Evolutionary conservation across 2,329 filamentous ascomycete genomes (phyloP).

Genomic region (Tolypocladium amazonense): DNA sequence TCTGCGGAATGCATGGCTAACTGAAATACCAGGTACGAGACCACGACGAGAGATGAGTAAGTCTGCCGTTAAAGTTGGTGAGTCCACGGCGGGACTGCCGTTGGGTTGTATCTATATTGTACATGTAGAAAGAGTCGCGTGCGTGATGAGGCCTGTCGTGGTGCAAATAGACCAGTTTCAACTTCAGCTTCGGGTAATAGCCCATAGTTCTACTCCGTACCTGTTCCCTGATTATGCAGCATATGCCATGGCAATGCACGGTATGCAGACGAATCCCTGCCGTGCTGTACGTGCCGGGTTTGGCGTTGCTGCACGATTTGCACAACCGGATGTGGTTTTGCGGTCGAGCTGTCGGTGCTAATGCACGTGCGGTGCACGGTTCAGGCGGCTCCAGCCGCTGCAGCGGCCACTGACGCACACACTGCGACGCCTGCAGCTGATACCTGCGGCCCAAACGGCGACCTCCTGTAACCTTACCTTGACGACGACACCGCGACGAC

Average conservation of each 20-base stretch:
- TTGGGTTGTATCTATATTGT: conserved; percentile 3
- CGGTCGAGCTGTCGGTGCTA: background rate
- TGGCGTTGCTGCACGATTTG: background rate
- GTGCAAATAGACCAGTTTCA: background rate
- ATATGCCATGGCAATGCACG: background rate
- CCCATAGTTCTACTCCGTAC: background rate
- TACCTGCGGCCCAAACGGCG: conserved; percentile 8
- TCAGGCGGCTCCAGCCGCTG: conserved; percentile 13
- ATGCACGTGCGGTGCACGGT: conserved; percentile 2
- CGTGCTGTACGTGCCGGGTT: background rate
- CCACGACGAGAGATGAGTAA: conserved; percentile 40
- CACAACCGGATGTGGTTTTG: background rate
- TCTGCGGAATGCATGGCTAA: conserved; percentile 18
- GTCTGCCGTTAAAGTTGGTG: background rate
- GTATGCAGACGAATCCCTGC: background rate
- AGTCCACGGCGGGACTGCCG: background rate
- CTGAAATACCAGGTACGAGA: conserved; percentile 43
- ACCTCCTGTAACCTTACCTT: conserved; percentile 8
- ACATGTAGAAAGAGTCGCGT: background rate
- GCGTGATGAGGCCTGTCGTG: background rate
- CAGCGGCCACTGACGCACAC: background rate
- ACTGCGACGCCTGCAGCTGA: conserved; percentile 2
- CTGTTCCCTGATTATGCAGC: background rate
- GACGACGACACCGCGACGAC: conserved; percentile 1
- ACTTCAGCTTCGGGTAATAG: background rate